Evolutionary conservation across 2,329 filamentous ascomycete genomes (phyloP).

Genomic region (Zasmidium angulare): DNA sequence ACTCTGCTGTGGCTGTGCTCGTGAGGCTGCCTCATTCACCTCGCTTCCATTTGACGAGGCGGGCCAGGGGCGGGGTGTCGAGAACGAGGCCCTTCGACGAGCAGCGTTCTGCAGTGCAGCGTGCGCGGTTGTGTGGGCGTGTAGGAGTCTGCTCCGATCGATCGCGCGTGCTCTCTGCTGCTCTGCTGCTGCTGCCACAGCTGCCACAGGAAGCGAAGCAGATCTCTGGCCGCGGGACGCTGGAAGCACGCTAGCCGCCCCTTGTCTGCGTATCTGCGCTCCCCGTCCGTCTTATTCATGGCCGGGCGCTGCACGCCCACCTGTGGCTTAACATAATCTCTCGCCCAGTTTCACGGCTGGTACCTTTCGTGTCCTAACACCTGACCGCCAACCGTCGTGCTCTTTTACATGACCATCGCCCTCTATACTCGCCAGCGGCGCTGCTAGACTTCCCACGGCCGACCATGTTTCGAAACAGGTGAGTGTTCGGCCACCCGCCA

Average conservation of each 20-base stretch:
- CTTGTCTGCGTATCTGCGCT: conserved; percentile 2
- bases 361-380: conserved; percentile 14
- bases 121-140: conserved; percentile 2
- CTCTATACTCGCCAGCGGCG: conserved; percentile 14
- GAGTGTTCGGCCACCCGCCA: conserved; percentile 24
- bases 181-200: too few species aligned
- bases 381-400: conserved; percentile 5
- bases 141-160: conserved; percentile 16
- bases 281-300: conserved; percentile 13
- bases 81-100: neutral
- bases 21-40: neutral
- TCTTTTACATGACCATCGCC: conserved; percentile 17
- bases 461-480: conserved; percentile 52
- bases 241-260: conserved; percentile 11
- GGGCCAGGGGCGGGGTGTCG: too few species aligned
- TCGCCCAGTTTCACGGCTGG: conserved; percentile 22
- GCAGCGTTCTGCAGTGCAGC: conserved; percentile 6
- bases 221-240: conserved; percentile 13
- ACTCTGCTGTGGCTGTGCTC: neutral
- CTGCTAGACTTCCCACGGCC: conserved; percentile 17
- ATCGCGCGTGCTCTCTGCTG: too few species aligned
- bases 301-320: too few species aligned
- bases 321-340: conserved; percentile 25
- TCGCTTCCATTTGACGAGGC: conserved; percentile 2
- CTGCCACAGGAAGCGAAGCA: conserved; percentile 9